Conservation (phyloP, 495 filamentous ascomycete species). For the Talaromyces wortmannii region DNA sequence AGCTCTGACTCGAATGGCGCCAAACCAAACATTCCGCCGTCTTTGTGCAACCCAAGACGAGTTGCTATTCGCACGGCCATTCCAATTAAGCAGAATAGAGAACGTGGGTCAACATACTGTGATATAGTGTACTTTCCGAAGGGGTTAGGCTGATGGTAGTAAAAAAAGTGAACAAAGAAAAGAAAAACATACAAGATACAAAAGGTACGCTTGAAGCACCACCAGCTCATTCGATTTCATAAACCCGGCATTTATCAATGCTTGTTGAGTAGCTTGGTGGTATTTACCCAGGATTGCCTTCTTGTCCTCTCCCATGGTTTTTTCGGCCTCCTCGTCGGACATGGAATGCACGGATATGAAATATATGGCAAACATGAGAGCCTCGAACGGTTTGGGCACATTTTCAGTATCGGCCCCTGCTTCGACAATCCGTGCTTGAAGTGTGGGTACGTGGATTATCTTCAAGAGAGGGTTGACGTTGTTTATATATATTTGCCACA, state of each 20-base stretch:
- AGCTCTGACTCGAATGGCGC: constrained; percentile 58
- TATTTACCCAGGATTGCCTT: constrained; percentile 46
- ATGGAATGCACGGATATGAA: constrained; percentile 59
- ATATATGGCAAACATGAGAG: constrained; percentile 68
- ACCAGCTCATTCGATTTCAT: constrained; percentile 58
- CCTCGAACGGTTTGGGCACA: constrained; percentile 46
- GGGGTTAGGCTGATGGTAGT: not conserved
- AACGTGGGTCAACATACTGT: constrained; percentile 45
- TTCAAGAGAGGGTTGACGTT: constrained; percentile 48
- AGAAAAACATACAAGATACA: constrained; percentile 44
- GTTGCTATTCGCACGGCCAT: constrained; percentile 33
- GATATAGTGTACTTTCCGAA: constrained; percentile 26
- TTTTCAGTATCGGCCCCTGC: constrained; percentile 15
- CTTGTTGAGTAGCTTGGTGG: constrained; percentile 62
- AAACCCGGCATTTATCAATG: constrained; percentile 60
- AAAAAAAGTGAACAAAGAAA: not conserved
- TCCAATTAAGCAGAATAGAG: constrained; percentile 42
- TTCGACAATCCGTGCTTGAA: constrained; percentile 37
- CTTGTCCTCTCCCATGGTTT: constrained; percentile 6
- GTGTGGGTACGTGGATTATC: constrained; percentile 43
- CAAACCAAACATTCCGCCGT: constrained; percentile 24
- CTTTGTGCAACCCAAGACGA: constrained; percentile 36
- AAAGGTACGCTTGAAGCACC: constrained; percentile 60
- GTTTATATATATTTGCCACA: constrained; percentile 45
- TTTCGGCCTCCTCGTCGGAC: constrained; percentile 19